Evolutionary conservation across 1,284 basidiomycete genomes (phyloP).

Genomic region (Dichomitus squalens): DNA sequence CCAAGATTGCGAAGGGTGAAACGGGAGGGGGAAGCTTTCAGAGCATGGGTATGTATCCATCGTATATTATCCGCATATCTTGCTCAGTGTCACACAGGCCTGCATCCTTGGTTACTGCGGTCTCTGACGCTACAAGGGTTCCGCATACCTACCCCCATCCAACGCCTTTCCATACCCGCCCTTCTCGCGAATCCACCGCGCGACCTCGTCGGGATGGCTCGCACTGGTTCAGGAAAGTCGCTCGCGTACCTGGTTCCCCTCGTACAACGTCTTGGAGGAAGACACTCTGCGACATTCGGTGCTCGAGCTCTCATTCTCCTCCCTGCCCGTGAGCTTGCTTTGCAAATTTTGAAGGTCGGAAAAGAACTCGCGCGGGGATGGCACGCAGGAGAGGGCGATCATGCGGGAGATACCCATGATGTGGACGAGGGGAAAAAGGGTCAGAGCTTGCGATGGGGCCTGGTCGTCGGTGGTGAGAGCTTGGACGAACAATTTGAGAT

Average conservation of each 20-base stretch:
- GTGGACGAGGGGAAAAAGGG: conserved; percentile 59
- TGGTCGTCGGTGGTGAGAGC: conserved; percentile 95
- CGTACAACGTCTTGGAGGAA: conserved; percentile 83
- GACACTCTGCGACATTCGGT: conserved; percentile 82
- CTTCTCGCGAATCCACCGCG: conserved; percentile 85
- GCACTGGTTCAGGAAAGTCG: conserved; percentile 98
- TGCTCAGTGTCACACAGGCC: conserved; percentile 49
- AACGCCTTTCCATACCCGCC: conserved; percentile 87
- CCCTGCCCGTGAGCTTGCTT: conserved; percentile 92
- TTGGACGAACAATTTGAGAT: conserved; percentile 97
- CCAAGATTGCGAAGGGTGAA: conserved; percentile 68
- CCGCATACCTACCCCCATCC: conserved; percentile 95
- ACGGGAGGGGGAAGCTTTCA: conserved; percentile 85
- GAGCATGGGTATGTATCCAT: conserved; percentile 71
- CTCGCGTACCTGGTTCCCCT: conserved; percentile 96
- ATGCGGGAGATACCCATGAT: conserved; percentile 68
- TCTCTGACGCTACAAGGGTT: conserved; percentile 93
- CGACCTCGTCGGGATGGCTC: conserved; percentile 98
- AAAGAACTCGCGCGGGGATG: conserved; percentile 89
- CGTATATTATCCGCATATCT: neutral
- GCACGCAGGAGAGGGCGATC: conserved; percentile 56
- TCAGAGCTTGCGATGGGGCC: conserved; percentile 85
- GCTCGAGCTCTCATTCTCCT: conserved; percentile 88
- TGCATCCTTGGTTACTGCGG: conserved; percentile 83
- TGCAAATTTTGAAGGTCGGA: conserved; percentile 93